A percentile compares a stretch with the other conserved stretches of the same genome.
Evolutionary conservation across 805 yeast species (phyloP).

Genomic region (Saturnispora quitensis): DNA sequence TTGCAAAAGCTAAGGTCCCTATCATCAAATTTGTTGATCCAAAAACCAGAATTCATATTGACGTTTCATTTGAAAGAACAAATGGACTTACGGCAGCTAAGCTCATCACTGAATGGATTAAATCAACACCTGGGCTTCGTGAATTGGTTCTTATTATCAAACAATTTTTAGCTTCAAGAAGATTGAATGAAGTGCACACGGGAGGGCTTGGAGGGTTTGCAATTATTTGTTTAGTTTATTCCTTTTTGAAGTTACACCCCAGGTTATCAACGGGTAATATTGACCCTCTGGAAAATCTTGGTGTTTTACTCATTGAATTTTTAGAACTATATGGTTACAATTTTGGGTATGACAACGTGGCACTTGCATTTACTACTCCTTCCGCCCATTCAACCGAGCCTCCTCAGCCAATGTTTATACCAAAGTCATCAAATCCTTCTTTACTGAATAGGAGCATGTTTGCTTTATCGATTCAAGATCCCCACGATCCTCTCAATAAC

Average conservation of each 20-base stretch:
- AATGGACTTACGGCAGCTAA: constrained; percentile 80
- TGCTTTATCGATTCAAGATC: constrained; percentile 77
- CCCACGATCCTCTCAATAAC: constrained; percentile 75
- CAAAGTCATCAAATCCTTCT: constrained; percentile 35
- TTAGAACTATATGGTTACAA: constrained; percentile 87
- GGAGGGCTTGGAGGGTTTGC: constrained; percentile 96
- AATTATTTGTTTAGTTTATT: constrained; percentile 76
- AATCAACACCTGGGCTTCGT: constrained; percentile 65
- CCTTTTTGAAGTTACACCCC: constrained; percentile 75
- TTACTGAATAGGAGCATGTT: constrained; percentile 45
- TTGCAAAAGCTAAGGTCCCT: constrained; percentile 88
- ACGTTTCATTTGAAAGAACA: constrained; percentile 78
- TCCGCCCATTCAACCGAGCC: constrained; percentile 33
- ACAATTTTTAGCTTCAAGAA: constrained; percentile 73
- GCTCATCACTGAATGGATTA: constrained; percentile 66
- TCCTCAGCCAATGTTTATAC: constrained; percentile 43
- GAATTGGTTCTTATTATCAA: constrained; percentile 77
- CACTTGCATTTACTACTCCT: constrained; percentile 41
- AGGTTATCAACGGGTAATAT: constrained; percentile 59
- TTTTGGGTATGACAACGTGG: constrained; percentile 76
- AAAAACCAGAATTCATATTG: constrained; percentile 62
- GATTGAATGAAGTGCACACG: constrained; percentile 74
- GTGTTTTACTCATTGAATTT: constrained; percentile 80
- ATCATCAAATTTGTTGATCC: constrained; percentile 85
- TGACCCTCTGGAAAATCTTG: constrained; percentile 64